phyloP scores from a whole-genome alignment of 2,329 filamentous ascomycete genomes.

The Leptographium lundbergii region DNA sequence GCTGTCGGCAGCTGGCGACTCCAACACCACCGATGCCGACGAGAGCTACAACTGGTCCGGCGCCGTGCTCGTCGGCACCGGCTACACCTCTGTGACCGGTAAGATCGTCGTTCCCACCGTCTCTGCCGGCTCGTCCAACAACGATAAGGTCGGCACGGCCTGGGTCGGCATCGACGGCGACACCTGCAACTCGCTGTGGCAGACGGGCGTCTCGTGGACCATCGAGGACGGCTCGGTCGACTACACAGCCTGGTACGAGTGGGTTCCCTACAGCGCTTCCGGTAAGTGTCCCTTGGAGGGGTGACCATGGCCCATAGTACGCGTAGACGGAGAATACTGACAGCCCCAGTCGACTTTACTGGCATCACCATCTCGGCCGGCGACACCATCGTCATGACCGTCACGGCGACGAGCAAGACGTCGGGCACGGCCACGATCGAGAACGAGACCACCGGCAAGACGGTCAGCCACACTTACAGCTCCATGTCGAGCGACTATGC shows the following conservation, averaged over 20 bases:
- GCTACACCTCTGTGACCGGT: slow-evolving; percentile 12
- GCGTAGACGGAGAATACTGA: too few relatives aligned
- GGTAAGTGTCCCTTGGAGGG: not conserved
- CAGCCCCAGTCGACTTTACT: slow-evolving; percentile 9
- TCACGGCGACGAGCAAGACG: slow-evolving; percentile 12
- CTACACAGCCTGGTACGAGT: slow-evolving; percentile 20
- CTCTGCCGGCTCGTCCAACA: slow-evolving; percentile 6
- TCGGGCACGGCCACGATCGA: slow-evolving; percentile 13
- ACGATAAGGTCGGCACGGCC: slow-evolving; percentile 15
- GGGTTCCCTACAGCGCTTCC: slow-evolving; percentile 18
- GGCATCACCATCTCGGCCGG: slow-evolving; percentile 16
- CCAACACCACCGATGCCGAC: not conserved
- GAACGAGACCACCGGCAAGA: slow-evolving; percentile 27
- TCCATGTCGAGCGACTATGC: slow-evolving; percentile 20
- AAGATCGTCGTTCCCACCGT: slow-evolving; percentile 16
- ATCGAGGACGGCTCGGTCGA: slow-evolving; percentile 2
- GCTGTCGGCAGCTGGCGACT: not conserved
- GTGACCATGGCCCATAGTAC: too few relatives aligned
- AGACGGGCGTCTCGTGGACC: slow-evolving; percentile 17
- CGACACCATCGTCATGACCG: slow-evolving; percentile 17
- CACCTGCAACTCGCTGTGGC: slow-evolving; percentile 16
- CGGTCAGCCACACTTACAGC: slow-evolving; percentile 27
- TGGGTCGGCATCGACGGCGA: slow-evolving; percentile 21
- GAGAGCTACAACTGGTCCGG: slow-evolving; percentile 3
- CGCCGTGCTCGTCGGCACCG: slow-evolving; percentile 3